Evolutionary conservation across 257 asterid genomes (phyloP), one percentile per base, ranked within the genome.

Genomic region (Coffea eugenioides): DNA sequence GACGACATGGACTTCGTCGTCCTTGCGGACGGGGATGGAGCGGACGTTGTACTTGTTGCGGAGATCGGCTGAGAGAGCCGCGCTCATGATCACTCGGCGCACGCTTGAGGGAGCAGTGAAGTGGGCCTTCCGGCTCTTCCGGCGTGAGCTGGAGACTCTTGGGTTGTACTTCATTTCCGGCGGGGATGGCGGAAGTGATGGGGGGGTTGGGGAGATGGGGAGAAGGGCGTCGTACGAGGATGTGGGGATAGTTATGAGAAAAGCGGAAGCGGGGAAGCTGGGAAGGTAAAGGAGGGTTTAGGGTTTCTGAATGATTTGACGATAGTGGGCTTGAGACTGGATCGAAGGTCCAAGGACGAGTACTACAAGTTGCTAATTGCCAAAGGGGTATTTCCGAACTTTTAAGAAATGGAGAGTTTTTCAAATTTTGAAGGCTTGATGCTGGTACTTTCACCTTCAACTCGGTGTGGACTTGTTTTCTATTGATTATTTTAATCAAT

Each of bases 21-120:
- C 98, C 84, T 92, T 94, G 80, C 98, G 92, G 0, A 92, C 95
- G 10, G 97, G 97, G 92, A 93, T 88, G 52, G 97, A 93, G 6
- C 96, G 85, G 52, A 86, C 97, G 74, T 83, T 91, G 91, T 93
- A 86, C 80, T 93, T 93, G 71, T 93, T 57, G 9, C 97, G 86
- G 59, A 90, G 89, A 71, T 93, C 98, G 25, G 86, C 48, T 46
- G 92, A 87, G n/a, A 93, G 85, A 0, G 96, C 89, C 4, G 98
- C 93, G 83, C 96, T 89, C 98, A 92, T 93, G 45, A 93, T 67
- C 25, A 92, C 91, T 18, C 98, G 96, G n/a, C 98, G 93, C 34
- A 84, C 90, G 88, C 94, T 89, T 6, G 97, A 91, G 7, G 97
- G 98, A 39, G 97, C 97, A 23, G 97, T 88, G 92, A 93, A 93